These are phyloP conservation scores for Exophiala xenobiotica DNA, from an alignment of 2,329 filamentous ascomycete genomes.

Conservation along the genomic window DNA sequence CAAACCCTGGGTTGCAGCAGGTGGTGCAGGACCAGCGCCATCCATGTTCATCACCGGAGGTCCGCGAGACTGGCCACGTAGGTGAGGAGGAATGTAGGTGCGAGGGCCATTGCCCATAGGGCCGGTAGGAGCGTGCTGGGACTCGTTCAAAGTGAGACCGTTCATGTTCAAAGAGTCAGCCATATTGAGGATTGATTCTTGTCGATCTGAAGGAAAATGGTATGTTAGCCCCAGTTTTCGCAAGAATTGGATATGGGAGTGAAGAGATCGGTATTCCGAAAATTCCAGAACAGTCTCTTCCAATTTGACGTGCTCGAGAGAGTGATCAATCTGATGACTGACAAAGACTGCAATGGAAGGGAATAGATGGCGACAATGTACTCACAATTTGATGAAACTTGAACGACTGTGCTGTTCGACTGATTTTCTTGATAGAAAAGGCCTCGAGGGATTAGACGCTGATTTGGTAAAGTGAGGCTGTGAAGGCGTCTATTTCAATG, in stretches of 20 bases:
- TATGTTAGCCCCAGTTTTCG: too few relatives aligned
- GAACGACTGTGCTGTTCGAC: neutral
- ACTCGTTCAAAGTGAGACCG: slow-evolving; percentile 60
- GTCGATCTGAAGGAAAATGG: slow-evolving; percentile 1
- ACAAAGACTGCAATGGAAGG: neutral
- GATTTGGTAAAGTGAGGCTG: slow-evolving; percentile 19
- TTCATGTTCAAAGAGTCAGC: slow-evolving; percentile 58
- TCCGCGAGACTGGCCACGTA: slow-evolving; percentile 46
- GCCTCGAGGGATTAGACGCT: slow-evolving; percentile 6
- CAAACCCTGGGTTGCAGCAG: slow-evolving; percentile 31
- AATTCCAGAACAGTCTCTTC: neutral
- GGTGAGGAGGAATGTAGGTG: slow-evolving; percentile 66
- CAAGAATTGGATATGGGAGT: too few relatives aligned
- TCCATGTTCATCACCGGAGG: slow-evolving; percentile 38
- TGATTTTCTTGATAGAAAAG: neutral
- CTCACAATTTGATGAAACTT: slow-evolving; percentile 14
- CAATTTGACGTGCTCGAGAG: slow-evolving; percentile 4
- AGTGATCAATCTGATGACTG: too few relatives aligned
- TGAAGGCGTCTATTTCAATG: slow-evolving; percentile 14
- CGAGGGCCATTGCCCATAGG: slow-evolving; percentile 43
- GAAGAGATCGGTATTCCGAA: neutral
- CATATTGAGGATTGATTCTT: slow-evolving; percentile 37
- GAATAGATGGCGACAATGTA: neutral
- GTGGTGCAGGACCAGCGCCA: slow-evolving; percentile 36
- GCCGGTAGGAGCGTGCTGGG: slow-evolving; percentile 54